A percentile compares a stretch with the other conserved stretches of the same genome.
These are phyloP conservation scores for Trichomonascus vanleenenianus DNA, from an alignment of 805 yeast species.

Conservation along the genomic window DNA sequence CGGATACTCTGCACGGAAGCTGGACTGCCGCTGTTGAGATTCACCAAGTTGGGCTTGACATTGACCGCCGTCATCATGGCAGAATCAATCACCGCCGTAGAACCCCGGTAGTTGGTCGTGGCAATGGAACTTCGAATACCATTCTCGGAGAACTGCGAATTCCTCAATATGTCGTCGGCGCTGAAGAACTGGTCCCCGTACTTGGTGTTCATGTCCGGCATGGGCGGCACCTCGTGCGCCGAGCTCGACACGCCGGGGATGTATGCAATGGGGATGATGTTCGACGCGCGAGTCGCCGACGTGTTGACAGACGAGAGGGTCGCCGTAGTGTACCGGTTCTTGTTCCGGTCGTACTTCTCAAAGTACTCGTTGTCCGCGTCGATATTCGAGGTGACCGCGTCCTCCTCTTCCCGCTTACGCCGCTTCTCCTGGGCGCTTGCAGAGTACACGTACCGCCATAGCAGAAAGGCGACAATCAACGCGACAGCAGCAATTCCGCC, in stretches of 20 bases:
- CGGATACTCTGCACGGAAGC: conserved; percentile 33
- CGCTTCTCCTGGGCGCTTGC: conserved; percentile 21
- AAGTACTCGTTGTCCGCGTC: conserved; percentile 12
- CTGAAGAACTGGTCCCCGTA: conserved; percentile 17
- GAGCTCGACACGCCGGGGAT: conserved; percentile 73
- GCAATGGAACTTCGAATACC: conserved; percentile 30
- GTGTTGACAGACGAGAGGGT: conserved; percentile 37
- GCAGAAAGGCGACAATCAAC: conserved; percentile 30
- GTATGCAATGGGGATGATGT: conserved; percentile 84
- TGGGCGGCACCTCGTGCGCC: conserved; percentile 20
- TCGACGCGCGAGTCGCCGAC: conserved; percentile 71
- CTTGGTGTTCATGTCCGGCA: conserved; percentile 12
- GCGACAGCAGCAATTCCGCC: conserved; percentile 49
- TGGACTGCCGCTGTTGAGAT: conserved; percentile 25
- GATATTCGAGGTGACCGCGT: conserved; percentile 7
- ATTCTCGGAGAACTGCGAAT: conserved; percentile 17
- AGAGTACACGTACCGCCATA: conserved; percentile 35
- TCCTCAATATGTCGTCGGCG: conserved; percentile 21
- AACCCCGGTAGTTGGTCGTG: conserved; percentile 33
- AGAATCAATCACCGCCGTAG: conserved; percentile 38
- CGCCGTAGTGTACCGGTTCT: conserved; percentile 16
- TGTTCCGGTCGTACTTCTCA: conserved; percentile 7
- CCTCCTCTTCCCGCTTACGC: conserved; percentile 25
- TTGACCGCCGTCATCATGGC: conserved; percentile 57
- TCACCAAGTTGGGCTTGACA: conserved; percentile 67